These are phyloP conservation scores for Coleophoma cylindrospora DNA, from an alignment of 2,329 filamentous ascomycete species.

Conservation along the genomic window DNA sequence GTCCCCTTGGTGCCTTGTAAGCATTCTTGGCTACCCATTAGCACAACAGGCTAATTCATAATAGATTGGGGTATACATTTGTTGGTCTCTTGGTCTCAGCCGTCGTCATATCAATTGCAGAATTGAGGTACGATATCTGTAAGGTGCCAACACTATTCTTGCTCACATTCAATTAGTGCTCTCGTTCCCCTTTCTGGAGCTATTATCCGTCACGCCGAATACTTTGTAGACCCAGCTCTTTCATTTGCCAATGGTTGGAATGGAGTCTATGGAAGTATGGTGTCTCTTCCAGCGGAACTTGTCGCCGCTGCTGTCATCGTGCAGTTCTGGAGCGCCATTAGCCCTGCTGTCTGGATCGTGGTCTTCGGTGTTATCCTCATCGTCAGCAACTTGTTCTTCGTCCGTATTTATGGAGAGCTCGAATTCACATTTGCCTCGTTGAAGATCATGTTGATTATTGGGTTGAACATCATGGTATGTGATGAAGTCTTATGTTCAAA, in stretches of 20 bases:
- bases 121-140: conserved; percentile 32
- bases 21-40: neutral
- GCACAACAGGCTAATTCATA: neutral
- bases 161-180: conserved; percentile 16
- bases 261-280: conserved; percentile 51
- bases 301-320: conserved; percentile 59
- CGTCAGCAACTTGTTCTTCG: conserved; percentile 29
- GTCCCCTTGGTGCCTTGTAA: conserved; percentile 42
- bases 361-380: conserved; percentile 30
- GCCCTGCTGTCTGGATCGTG: conserved; percentile 32
- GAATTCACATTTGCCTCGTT: conserved; percentile 44
- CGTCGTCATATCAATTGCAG: conserved; percentile 45
- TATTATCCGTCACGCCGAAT: conserved; percentile 42
- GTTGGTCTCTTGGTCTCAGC: conserved; percentile 43
- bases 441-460: conserved; percentile 57
- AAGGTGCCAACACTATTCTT: neutral
- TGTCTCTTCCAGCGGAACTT: conserved; percentile 56
- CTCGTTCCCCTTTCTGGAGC: conserved; percentile 44
- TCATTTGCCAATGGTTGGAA: conserved; percentile 42
- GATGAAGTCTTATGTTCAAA: neutral
- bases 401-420: conserved; percentile 39
- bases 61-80: conserved; percentile 40
- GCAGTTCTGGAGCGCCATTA: conserved; percentile 56
- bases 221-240: conserved; percentile 43
- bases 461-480: conserved; percentile 52